These are phyloP conservation scores for Drosera capensis DNA, from an alignment of 148 eudicot genomes.

Conservation along the genomic window DNA sequence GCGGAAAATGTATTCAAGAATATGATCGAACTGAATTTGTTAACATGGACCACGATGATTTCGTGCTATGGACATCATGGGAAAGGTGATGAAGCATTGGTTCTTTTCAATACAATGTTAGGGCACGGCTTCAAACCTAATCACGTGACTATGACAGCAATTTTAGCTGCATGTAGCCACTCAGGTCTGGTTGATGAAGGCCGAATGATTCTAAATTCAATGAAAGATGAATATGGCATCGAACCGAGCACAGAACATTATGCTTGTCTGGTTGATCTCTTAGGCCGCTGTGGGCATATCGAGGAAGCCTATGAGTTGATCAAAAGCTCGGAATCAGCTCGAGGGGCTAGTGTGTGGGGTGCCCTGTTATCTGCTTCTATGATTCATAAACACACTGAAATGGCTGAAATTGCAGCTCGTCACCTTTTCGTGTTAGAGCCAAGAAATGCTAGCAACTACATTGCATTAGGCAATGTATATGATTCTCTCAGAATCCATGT, in stretches of 20 bases:
- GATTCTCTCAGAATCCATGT: conserved; percentile 13
- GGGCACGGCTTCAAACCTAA: conserved; percentile 12
- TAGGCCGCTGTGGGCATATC: conserved; percentile 15
- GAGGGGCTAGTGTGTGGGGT: conserved; percentile 18
- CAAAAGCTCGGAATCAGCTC: conserved; percentile 4
- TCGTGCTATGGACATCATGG: conserved; percentile 22
- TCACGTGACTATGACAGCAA: conserved; percentile 15
- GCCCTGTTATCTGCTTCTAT: conserved; percentile 16
- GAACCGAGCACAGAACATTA: conserved; percentile 12
- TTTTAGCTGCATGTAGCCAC: conserved; percentile 16
- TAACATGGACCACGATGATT: conserved; percentile 20
- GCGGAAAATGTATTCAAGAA: conserved; percentile 11
- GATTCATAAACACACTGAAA: conserved; percentile 12
- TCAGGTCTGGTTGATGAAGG: conserved; percentile 18
- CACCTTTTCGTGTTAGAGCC: conserved; percentile 18
- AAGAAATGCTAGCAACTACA: conserved; percentile 16
- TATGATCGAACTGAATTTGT: conserved; percentile 7
- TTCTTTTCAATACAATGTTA: conserved; percentile 15
- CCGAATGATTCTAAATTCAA: conserved; percentile 10
- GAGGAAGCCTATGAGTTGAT: conserved; percentile 13
- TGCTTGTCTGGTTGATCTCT: conserved; percentile 13
- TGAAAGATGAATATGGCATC: conserved; percentile 4
- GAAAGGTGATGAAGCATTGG: conserved; percentile 13
- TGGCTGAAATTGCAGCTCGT: conserved; percentile 15
- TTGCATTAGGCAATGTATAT: conserved; percentile 15